Percentiles rank a stretch among this genome's conserved stretches.
Evolutionary conservation across 2,329 filamentous ascomycete genomes (phyloP).

Genomic region (Neonectria neomacrospora): DNA sequence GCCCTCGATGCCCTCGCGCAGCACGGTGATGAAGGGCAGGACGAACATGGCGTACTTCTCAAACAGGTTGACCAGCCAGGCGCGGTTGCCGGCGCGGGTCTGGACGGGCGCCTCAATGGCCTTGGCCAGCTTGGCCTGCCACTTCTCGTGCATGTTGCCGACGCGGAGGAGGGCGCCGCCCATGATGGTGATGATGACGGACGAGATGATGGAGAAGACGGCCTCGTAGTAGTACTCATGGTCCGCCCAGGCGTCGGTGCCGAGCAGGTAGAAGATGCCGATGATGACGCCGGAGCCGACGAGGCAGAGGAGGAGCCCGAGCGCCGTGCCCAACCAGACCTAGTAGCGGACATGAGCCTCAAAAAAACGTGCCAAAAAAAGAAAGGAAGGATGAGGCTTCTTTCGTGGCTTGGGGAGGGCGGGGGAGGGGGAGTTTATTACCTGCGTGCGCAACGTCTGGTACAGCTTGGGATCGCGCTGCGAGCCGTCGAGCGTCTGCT

Average conservation of each 20-base stretch:
- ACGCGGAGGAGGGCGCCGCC: conserved; percentile 84
- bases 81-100: conserved; percentile 55
- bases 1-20: conserved; percentile 87
- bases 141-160: conserved; percentile 86
- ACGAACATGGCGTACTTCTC: conserved; percentile 91
- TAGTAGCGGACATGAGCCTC: conserved; percentile 42
- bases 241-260: conserved; percentile 73
- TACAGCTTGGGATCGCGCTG: conserved; percentile 70
- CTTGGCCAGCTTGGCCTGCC: conserved; percentile 81
- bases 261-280: conserved; percentile 76
- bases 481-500: conserved; percentile 77
- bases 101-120: conserved; percentile 67
- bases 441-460: conserved; percentile 74
- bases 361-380: neutral
- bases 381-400: too few relatives aligned
- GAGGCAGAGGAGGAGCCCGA: conserved; percentile 65
- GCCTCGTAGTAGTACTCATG: conserved; percentile 87
- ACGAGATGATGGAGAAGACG: conserved; percentile 78
- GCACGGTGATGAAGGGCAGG: conserved; percentile 85
- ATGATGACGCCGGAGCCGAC: conserved; percentile 75
- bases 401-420: too few relatives aligned
- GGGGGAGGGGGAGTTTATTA: too few relatives aligned
- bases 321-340: conserved; percentile 66
- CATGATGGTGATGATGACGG: conserved; percentile 85
- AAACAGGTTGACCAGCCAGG: conserved; percentile 68